Evolutionary conservation across 2,329 filamentous ascomycete species (phyloP).

Genomic region (Ophiocordyceps polyrhachis-furcata): DNA sequence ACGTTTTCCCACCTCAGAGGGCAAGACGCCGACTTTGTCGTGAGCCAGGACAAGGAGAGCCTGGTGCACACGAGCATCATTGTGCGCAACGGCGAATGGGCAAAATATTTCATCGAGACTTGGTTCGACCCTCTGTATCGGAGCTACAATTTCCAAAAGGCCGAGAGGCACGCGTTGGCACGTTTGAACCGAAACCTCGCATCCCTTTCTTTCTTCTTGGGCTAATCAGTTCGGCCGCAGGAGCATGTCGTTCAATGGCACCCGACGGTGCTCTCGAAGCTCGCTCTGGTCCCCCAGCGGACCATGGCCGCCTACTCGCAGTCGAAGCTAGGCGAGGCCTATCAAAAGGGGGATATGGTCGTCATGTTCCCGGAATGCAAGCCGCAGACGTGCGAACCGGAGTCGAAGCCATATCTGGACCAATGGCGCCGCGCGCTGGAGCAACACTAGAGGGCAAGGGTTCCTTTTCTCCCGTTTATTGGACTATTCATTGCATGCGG

Average conservation of each 20-base stretch:
- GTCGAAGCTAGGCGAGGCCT: conserved; percentile 38
- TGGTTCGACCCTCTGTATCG: conserved; percentile 95
- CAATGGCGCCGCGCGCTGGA: conserved; percentile 26
- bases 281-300: conserved; percentile 78
- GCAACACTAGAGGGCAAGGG: not conserved
- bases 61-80: conserved; percentile 62
- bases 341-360: conserved; percentile 70
- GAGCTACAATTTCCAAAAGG: conserved; percentile 91
- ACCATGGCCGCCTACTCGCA: conserved; percentile 61
- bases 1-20: conserved; percentile 71
- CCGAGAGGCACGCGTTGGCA: conserved; percentile 79
- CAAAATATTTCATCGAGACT: conserved; percentile 77
- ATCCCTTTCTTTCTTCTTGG: too few species aligned
- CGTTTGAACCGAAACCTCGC: too few species aligned
- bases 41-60: conserved; percentile 72
- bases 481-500: too few species aligned
- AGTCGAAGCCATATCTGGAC: conserved; percentile 37
- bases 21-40: conserved; percentile 59
- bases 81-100: conserved; percentile 72
- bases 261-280: conserved; percentile 76
- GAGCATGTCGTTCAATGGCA: conserved; percentile 93
- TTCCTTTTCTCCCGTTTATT: too few species aligned
- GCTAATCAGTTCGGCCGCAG: conserved; percentile 19
- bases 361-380: conserved; percentile 63
- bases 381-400: conserved; percentile 48